Conservation (phyloP, 2,329 filamentous ascomycete genomes). For the Neonectria faginata region DNA sequence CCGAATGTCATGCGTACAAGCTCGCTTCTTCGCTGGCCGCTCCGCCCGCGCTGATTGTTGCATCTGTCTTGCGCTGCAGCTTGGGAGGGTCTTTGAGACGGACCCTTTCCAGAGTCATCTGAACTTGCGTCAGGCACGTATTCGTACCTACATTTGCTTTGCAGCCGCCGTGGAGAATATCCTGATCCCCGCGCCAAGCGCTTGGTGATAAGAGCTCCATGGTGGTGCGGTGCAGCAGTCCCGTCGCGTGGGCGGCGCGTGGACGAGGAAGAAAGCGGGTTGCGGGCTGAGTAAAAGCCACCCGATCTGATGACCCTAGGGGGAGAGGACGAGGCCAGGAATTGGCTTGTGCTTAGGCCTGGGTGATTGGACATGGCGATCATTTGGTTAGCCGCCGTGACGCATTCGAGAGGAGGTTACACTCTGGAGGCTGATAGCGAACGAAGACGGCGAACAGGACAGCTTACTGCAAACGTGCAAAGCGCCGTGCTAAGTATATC, state of each 20-base stretch:
- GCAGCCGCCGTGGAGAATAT: conserved; percentile 1
- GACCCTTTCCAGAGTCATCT: conserved; percentile 1
- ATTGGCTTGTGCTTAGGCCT: conserved; percentile 15
- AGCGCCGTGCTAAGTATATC: conserved; percentile 10
- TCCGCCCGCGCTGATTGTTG: conserved; percentile 17
- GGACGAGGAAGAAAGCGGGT: conserved; percentile 3
- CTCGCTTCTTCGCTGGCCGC: conserved; percentile 4
- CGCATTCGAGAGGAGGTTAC: conserved; percentile 14
- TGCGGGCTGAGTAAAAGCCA: conserved; percentile 17
- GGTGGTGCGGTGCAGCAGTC: neutral
- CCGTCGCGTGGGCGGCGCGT: neutral
- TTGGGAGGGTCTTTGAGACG: conserved; percentile 15
- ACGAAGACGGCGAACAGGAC: conserved; percentile 8
- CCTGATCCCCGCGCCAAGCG: conserved; percentile 17
- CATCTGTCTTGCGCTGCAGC: conserved; percentile 11
- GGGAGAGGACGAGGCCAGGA: conserved; percentile 5
- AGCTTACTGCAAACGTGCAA: neutral
- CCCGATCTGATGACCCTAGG: conserved; percentile 13
- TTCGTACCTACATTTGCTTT: neutral
- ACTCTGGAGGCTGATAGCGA: conserved; percentile 15
- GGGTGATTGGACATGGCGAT: conserved; percentile 15
- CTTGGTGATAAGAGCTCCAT: neutral
- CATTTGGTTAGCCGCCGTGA: conserved; percentile 9
- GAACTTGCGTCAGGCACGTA: neutral
- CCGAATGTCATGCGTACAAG: conserved; percentile 26